Base-by-base conservation (phyloP, 345 rosid genomes). In the Streptanthus diversifolius region DNA sequence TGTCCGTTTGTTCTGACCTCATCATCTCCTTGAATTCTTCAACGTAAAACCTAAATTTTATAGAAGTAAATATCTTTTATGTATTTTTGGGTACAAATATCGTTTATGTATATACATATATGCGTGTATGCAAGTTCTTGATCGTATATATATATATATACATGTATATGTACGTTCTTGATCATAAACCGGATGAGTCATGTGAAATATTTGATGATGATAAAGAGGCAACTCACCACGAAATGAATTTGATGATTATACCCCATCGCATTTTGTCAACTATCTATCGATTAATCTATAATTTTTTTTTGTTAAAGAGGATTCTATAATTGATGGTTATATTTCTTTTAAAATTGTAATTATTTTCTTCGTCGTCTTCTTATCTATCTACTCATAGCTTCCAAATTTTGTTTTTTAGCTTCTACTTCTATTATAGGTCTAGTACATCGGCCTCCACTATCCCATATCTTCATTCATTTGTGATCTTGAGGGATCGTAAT, bases 231-330 rank as follows among this genome's bases (percentile, higher is more conserved):
- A 65, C 81, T 74, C 66, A 65, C 82, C 82, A 84, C 88, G 86
- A 81, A 81, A 84, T 77, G 70, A 80, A 82, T 57, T 77, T 70
- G 76, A 79, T 86, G 62, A 84, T 81, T 83, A 74, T 73, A 55
- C 5, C 2, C 49, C 75, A 77, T 68, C 85, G 77, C 80, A 79
- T 62, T 40, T 71, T 71, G 21, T 52, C 37, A 70, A 47, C 39
- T 45, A 22, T 58, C 14, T 58, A 45, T 58, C 58, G 19, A 70
- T 48, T 59, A 70, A 48, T 58, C 63, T 45, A 47, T 35, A 27
- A 27, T 27, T 53, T 12, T 13, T n/a, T 27, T 22, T 53, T 55
- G 19, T 41, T 40, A 12, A 52, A 29, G 29, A 30, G 21, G 13
- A 6, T 11, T 29, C n/a, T 41, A 13, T 30, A 30, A n/a, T 19